phyloP scores from a whole-genome alignment of 108 stramenopile species.

The Fragilaria radians region DNA sequence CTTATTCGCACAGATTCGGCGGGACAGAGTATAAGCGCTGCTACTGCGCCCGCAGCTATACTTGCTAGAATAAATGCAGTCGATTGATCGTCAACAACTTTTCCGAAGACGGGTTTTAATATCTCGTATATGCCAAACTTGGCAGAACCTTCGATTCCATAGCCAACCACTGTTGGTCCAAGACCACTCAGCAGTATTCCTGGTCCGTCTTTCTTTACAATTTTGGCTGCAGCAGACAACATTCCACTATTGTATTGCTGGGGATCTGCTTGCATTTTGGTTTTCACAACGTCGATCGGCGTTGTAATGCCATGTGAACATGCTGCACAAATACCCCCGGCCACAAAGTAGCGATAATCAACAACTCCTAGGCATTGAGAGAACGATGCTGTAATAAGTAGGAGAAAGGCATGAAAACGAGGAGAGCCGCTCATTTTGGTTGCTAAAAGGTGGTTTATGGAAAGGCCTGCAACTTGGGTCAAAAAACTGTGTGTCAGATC shows the following conservation, averaged over 20 bases:
- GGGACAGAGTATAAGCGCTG: conserved; percentile 80
- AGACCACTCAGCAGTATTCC: conserved; percentile 58
- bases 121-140: conserved; percentile 93
- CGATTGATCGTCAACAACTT: conserved; percentile 27
- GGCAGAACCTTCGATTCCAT: conserved; percentile 83
- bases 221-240: conserved; percentile 39
- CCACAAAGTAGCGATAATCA: conserved; percentile 41
- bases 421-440: neutral
- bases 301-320: conserved; percentile 62
- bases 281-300: conserved; percentile 51
- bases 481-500: too few species aligned
- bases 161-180: conserved; percentile 86
- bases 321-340: conserved; percentile 64
- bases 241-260: conserved; percentile 44
- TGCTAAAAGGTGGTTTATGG: neutral
- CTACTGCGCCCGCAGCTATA: conserved; percentile 83
- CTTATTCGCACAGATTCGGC: conserved; percentile 88
- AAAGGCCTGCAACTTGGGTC: too few species aligned
- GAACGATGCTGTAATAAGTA: neutral
- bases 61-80: conserved; percentile 47
- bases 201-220: conserved; percentile 64
- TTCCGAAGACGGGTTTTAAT: conserved; percentile 64
- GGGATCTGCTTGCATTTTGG: conserved; percentile 78
- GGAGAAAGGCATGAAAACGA: neutral
- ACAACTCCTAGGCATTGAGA: neutral